Evolutionary conservation across 768 basidiomycete genomes (phyloP), one percentile per base, ranked within the genome.

Genomic region (Leccinum uliginosum): DNA sequence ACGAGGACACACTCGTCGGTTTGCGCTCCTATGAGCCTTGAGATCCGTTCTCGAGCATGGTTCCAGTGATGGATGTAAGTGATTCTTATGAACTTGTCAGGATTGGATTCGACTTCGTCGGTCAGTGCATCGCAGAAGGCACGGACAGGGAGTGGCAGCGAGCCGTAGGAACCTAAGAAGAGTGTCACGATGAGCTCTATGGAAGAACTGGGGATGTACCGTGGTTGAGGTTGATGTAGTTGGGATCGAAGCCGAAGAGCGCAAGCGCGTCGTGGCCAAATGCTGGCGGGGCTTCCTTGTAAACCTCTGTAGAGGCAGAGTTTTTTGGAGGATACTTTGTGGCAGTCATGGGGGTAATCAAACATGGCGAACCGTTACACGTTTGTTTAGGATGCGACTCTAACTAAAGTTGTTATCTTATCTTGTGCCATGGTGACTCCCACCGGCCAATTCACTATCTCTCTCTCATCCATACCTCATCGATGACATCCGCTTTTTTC

Each of bases 221-320:
- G 51, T 83, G 75, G 64, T 89, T 88, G 50, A 89, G 70, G 62
- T 88, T 85, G 50, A 84, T 65, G 56, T 86, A 87, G 40, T 76
- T 74, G 5, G 83, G 75, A 43, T 83, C 80, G 21, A 88, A 77
- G 21, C 74, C 76, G 55, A 80, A 88, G 51, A 81, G 79, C 47
- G 79, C 76, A 53, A 76, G 79, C 62, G 81, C 67, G 6, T 70
- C 73, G 62, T 82, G 83, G 0, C 87, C 87, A 49, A 89, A 87
- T 1, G 71, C 55, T 17, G 82, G 78, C 0, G 76, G 75, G 0
- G 53, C 14, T 29, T 52, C 55, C 35, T 65, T 61, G 58, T 65
- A 68, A 6, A 71, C 53, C 14, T 68, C 57, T 3, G 55, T 6
- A 7, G 57, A 21, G 21, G 10, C n/a, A 10, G 46, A 45, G 1